Percentiles rank a stretch among this genome's conserved stretches.
These are phyloP conservation scores for Dipteronia sinensis DNA, from an alignment of 345 rosid species.

Conservation along the genomic window DNA sequence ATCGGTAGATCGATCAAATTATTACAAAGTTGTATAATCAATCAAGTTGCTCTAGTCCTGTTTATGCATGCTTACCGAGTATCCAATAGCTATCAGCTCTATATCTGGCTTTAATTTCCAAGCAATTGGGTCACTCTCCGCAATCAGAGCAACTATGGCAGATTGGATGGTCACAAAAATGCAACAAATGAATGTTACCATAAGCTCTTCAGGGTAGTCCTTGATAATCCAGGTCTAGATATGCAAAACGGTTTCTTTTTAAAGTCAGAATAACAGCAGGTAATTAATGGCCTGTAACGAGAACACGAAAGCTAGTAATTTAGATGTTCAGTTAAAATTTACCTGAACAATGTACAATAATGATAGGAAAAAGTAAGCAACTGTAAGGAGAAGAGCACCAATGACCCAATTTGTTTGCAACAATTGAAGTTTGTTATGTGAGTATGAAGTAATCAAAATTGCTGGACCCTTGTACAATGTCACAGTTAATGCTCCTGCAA, in stretches of 20 bases:
- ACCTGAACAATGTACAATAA: slow-evolving; percentile 7
- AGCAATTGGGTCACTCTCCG: slow-evolving; percentile 25
- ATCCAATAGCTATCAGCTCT: slow-evolving; percentile 27
- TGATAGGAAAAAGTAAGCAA: background rate
- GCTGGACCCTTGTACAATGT: slow-evolving; percentile 30
- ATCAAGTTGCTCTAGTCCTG: no score
- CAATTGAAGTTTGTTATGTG: background rate
- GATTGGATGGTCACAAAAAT: slow-evolving; percentile 22
- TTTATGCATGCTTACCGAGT: slow-evolving; percentile 23
- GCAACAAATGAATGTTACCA: slow-evolving; percentile 20
- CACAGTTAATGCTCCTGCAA: slow-evolving; percentile 28
- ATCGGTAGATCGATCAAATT: no score
- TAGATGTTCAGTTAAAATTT: background rate
- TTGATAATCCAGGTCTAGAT: slow-evolving; percentile 14
- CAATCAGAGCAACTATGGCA: slow-evolving; percentile 16
- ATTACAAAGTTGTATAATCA: background rate
- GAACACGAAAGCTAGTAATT: background rate
- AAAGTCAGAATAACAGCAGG: no score
- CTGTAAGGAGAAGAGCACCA: slow-evolving; percentile 19
- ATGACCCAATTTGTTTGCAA: slow-evolving; percentile 16
- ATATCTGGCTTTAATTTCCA: slow-evolving; percentile 27
- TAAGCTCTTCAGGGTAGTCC: slow-evolving; percentile 28
- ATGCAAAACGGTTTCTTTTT: no score
- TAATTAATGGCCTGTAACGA: no score
- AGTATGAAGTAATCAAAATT: slow-evolving; percentile 3